Evolutionary conservation across 2,329 filamentous ascomycete genomes (phyloP).

Genomic region (Fusarium sp.): DNA sequence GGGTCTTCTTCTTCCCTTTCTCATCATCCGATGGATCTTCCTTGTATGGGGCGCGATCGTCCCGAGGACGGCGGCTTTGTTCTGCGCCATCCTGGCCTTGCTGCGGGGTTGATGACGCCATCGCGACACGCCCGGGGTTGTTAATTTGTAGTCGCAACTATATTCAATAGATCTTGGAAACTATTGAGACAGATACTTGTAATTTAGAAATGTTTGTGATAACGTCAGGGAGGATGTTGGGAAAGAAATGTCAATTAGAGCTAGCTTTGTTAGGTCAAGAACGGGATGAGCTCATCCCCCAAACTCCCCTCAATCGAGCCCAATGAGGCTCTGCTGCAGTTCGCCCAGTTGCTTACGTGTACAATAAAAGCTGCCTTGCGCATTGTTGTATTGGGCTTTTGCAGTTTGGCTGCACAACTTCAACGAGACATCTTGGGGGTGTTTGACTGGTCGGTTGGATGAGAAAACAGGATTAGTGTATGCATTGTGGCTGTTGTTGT

Average conservation of each 20-base stretch:
- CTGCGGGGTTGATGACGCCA: constrained; percentile 18
- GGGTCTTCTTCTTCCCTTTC: background rate
- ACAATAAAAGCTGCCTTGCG: constrained; percentile 10
- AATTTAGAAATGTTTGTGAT: background rate
- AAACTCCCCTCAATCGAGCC: background rate
- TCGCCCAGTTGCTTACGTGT: constrained; percentile 16
- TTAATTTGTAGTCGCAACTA: background rate
- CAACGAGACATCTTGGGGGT: background rate
- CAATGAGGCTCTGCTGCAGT: constrained; percentile 20
- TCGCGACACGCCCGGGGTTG: background rate
- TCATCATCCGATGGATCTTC: background rate
- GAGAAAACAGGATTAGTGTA: background rate
- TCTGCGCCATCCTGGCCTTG: constrained; percentile 1
- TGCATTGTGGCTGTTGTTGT: background rate
- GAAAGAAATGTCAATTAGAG: background rate
- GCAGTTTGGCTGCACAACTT: background rate
- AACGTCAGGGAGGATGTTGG: background rate
- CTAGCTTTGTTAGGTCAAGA: background rate
- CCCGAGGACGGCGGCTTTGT: background rate
- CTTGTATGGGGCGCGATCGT: background rate
- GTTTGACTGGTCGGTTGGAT: background rate
- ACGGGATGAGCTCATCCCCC: background rate
- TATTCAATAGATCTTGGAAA: too few species aligned
- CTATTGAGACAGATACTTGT: background rate
- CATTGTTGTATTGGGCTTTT: background rate